Evolutionary conservation across 495 filamentous ascomycete genomes (phyloP), one percentile per base, ranked within the genome.

Genomic region (Penicillium manginii): DNA sequence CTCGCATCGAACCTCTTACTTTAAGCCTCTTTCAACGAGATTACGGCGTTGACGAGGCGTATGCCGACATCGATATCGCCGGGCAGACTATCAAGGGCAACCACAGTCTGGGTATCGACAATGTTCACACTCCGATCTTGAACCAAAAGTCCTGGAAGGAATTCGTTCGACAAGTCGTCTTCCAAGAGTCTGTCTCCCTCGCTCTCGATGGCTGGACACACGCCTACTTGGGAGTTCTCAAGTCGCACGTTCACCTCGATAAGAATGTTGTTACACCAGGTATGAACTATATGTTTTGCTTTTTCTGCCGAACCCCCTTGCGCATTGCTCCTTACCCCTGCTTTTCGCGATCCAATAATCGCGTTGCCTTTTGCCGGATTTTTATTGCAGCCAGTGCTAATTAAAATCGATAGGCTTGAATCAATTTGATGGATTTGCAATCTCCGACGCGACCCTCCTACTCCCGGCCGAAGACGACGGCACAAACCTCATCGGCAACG

Each of bases 401-500:
- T 67, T 32, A 63, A 35, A 17, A 17, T 17, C 4, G 45, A 19
- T 39, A 69, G 69, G 65, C 14, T 66, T 69, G 7, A 67, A 72
- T 31, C 57, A 66, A 15, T 72, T 73, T 29, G 50, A 58, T 5
- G 66, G 73, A 5, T 74, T 74, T 56, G 53, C 62, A 11, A 74
- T 76, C 45, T 51, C 60, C 10, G 59, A 73, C 37, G 57, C 63
- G 2, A 60, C 63, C 4, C 52, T 76, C 14, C 45, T 74, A 3
- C 47, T 75, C 26, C 62, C 62, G 2, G 49, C 70, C 43, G 49
- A 58, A 37, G 54, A 62, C 6, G 67, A 74, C 52, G 74, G 73
- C 5, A 61, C 62, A 1, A 77, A 77, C 49, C 64, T 77, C 48
- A 58, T 75, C 39, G 74, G 71, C 57, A 75, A 75, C 31, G 57